Base-by-base conservation (phyloP, 139 green algal genomes). In the Tetradesmus obliquus region DNA sequence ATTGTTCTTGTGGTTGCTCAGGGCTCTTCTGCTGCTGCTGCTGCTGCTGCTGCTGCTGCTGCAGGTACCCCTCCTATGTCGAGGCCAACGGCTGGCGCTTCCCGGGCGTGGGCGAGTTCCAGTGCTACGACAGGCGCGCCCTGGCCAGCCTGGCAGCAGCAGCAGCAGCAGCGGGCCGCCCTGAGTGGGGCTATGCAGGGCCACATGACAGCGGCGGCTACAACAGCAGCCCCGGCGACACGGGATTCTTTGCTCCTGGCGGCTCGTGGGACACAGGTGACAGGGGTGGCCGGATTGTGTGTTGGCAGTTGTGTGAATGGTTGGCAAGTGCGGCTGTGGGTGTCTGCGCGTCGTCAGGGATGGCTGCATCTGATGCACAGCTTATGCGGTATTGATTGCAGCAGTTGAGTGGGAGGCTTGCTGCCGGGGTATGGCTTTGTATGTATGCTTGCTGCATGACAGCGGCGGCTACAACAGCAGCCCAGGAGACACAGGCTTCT, bases 71-170 rank as follows among this genome's bases (percentile, higher is more conserved):
- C 94, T 96, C 96, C 6, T 98, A 98, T 90, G 86, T 94, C 0
- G 97, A 98, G 89, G 92, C 93, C 19, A 96, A 98, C 87, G 96
- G 97, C 53, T 99, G 97, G 97, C 92, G 96, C 58, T 99, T 99
- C 79, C 97, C 97, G 8, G 96, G 96, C 72, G 94, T 98, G 6
- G 97, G 97, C 15, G 97, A 99, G 94, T 99, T 96, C 91, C 95
- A 97, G 87, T 97, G 95, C 90, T 97, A 97, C 85, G 95, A 97
- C 90, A 90, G 94, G 3, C 88, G 94, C 1, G 94, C 95, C 32
- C 92, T 96, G 9, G 94, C 94, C 15, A 93, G 85, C 9, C 91
- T 97, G 55, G 94, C 95, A 32, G 79, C 88, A 24, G 84, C 87
- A 88, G 84, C 92, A 92, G 19, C 91, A 91, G 19, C 82, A 89